Conservation (phyloP, 257 asterid genomes). For the Gentiana dahurica region DNA sequence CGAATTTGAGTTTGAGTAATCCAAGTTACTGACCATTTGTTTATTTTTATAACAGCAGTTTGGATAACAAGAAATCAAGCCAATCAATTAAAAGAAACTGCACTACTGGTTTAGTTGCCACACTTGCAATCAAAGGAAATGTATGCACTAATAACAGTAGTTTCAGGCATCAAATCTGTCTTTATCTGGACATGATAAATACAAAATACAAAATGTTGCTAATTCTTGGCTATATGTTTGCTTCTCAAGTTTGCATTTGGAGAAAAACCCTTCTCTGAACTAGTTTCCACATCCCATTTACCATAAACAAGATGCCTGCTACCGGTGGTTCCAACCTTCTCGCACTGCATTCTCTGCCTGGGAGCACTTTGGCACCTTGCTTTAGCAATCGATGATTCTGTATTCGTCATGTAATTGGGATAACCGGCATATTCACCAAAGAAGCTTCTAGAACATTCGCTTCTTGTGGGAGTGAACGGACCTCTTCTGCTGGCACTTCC, state of each 20-base stretch:
- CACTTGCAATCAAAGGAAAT: too few species aligned
- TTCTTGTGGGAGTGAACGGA: conserved; percentile 48
- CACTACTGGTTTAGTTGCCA: too few species aligned
- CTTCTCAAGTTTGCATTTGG: conserved; percentile 19
- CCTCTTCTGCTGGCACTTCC: conserved; percentile 40
- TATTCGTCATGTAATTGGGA: conserved; percentile 79
- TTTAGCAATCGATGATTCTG: conserved; percentile 76
- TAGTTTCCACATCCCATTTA: conserved; percentile 45
- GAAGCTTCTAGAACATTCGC: conserved; percentile 60
- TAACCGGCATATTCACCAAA: conserved; percentile 48
- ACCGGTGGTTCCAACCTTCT: conserved; percentile 21
- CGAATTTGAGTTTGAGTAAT: too few species aligned
- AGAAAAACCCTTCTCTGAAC: conserved; percentile 50
- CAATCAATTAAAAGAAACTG: too few species aligned
- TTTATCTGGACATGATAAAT: too few species aligned
- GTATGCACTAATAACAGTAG: too few species aligned
- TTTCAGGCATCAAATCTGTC: too few species aligned
- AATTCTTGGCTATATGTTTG: conserved; percentile 1
- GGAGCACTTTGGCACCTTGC: conserved; percentile 89
- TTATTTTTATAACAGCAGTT: too few species aligned
- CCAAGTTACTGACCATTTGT: too few species aligned
- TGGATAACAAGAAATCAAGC: too few species aligned
- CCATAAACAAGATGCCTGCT: conserved; percentile 21
- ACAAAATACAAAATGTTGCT: too few species aligned
- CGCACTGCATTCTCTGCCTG: conserved; percentile 66